Evolutionary conservation across 805 yeast species (phyloP).

Genomic region (Brettanomyces nanus): DNA sequence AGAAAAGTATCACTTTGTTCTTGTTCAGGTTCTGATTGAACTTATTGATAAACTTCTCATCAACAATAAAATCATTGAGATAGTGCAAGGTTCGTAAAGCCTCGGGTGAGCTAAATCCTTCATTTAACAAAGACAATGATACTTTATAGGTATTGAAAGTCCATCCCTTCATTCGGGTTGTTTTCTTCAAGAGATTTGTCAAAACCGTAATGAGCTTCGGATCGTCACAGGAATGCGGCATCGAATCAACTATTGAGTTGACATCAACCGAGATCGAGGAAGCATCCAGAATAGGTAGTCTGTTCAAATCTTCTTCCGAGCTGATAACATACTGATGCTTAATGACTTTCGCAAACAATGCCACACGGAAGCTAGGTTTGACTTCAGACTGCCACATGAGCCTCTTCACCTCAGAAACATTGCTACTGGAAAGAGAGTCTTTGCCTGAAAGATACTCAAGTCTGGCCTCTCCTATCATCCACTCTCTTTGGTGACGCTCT

Average conservation of each 20-base stretch:
- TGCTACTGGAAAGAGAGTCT: constrained; percentile 20
- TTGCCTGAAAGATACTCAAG: constrained; percentile 22
- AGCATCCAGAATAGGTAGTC: constrained; percentile 7
- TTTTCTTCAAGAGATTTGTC: constrained; percentile 11
- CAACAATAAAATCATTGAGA: constrained; percentile 16
- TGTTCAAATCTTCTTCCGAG: constrained; percentile 4
- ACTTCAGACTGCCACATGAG: constrained; percentile 25
- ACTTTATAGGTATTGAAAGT: constrained; percentile 11
- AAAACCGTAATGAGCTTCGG: constrained; percentile 16
- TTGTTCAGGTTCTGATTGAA: constrained; percentile 15
- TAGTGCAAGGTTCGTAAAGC: constrained; percentile 16
- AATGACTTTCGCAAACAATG: constrained; percentile 14
- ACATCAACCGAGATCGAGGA: constrained; percentile 4
- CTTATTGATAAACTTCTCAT: constrained; percentile 15
- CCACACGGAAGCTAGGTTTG: constrained; percentile 13
- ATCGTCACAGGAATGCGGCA: constrained; percentile 13
- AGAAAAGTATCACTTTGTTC: constrained; percentile 11
- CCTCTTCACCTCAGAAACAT: constrained; percentile 26
- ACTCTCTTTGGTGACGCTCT: constrained; percentile 26
- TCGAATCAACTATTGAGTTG: constrained; percentile 13
- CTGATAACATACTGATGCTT: constrained; percentile 6
- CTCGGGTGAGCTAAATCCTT: constrained; percentile 9
- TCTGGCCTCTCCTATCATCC: constrained; percentile 28
- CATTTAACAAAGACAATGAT: constrained; percentile 8
- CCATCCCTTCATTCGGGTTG: constrained; percentile 14